phyloP scores from a whole-genome alignment of 495 filamentous ascomycete species.

The Apiosordaria backusii region DNA sequence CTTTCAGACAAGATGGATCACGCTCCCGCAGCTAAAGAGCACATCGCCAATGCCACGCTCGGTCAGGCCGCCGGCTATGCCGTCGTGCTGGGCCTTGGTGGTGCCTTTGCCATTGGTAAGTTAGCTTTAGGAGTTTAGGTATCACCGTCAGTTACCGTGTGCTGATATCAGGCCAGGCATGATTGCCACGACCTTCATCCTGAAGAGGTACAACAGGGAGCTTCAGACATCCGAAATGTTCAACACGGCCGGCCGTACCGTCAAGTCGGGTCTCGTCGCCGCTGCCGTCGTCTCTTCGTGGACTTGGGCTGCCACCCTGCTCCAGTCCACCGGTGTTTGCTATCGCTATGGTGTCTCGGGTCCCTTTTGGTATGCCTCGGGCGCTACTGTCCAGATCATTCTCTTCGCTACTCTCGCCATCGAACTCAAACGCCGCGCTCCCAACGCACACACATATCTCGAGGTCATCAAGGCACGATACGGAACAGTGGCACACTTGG shows the following conservation, averaged over 20 bases:
- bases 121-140: constrained; percentile 1
- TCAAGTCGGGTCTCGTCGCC: constrained; percentile 92
- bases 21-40: constrained; percentile 17
- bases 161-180: constrained; percentile 22
- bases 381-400: constrained; percentile 71
- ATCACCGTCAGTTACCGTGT: constrained; percentile 1
- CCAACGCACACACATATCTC: constrained; percentile 84
- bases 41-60: constrained; percentile 50
- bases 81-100: constrained; percentile 73
- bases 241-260: constrained; percentile 87
- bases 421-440: constrained; percentile 82
- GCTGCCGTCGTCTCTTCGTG: constrained; percentile 93
- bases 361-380: constrained; percentile 81
- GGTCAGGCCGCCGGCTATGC: constrained; percentile 75
- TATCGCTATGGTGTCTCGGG: constrained; percentile 92
- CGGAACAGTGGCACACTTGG: constrained; percentile 62
- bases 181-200: constrained; percentile 69
- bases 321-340: constrained; percentile 83
- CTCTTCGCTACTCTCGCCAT: constrained; percentile 93
- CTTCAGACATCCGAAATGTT: constrained; percentile 98
- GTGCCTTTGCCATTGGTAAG: constrained; percentile 74
- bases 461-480: constrained; percentile 62
- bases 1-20: constrained; percentile 18
- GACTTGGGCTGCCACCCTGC: constrained; percentile 86
- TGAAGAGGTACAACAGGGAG: constrained; percentile 87